These are phyloP conservation scores for Colletotrichum melonis DNA, from an alignment of 2,329 filamentous ascomycete genomes.

Conservation along the genomic window DNA sequence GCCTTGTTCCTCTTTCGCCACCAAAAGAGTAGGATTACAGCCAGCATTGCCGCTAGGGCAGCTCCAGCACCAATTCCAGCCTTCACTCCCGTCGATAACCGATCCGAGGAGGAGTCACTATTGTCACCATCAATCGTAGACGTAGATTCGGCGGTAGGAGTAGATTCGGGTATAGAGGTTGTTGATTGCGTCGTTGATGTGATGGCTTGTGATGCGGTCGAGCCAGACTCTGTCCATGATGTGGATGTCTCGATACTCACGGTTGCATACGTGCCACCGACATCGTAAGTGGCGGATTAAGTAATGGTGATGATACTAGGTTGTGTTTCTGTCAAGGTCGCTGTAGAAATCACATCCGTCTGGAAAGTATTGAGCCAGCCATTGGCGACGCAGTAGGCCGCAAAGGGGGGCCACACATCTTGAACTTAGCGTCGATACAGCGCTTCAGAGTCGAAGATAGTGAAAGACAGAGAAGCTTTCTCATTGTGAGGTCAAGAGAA, in stretches of 20 bases:
- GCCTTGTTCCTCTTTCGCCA: not conserved
- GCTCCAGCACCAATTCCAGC: not conserved
- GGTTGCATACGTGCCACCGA: not conserved
- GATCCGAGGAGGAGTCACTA: not conserved
- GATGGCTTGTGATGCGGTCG: not conserved
- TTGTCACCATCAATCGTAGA: not conserved
- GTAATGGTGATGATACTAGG: not conserved
- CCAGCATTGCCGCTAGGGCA: not conserved
- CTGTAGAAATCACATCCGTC: not conserved
- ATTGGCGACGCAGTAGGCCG: not conserved
- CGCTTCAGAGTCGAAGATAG: not conserved
- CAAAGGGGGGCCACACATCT: not conserved
- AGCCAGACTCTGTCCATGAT: not conserved
- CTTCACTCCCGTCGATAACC: not conserved
- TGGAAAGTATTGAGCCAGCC: not conserved
- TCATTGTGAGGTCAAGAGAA: not conserved
- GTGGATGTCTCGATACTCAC: not conserved
- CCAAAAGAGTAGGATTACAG: not conserved
- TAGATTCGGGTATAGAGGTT: not conserved
- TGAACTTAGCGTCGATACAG: not conserved
- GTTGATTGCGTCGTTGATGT: not conserved
- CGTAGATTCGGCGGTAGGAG: not conserved
- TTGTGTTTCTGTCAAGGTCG: not conserved
- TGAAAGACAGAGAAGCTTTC: not conserved
- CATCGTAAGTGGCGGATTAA: not conserved